Evolutionary conservation across 805 yeast genomes (phyloP), one percentile per base, ranked within the genome.

Genomic region (Ogataea minuta): DNA sequence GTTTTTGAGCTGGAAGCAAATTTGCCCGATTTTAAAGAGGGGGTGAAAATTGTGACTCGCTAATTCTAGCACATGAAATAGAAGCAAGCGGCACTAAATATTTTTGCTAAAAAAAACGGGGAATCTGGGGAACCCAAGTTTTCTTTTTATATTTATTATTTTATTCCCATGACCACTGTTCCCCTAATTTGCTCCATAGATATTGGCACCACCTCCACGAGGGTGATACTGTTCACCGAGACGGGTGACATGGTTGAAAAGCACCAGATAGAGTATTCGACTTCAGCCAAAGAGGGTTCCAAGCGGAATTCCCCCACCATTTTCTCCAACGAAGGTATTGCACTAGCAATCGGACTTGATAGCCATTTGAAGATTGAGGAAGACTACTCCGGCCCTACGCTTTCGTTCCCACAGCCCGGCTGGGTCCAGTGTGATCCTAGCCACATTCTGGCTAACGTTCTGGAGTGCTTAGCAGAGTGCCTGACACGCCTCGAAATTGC

Each of bases 361-460:
- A 69, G 72, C 46, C 34, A 39, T 16, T 63, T 83, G 37, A 84
- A 77, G 51, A 77, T 83, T 48, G 90, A 83, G 61, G 77, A 76
- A 49, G 67, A 68, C 56, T 59, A 70, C 20, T 68, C 71, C 6
- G 62, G 70, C 24, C 89, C 90, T 35, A 84, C 93, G n/a, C 66
- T 84, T 38, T 64, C 79, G 44, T 84, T 81, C 60, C 91, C 93
- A 2, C 74, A 77, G 48, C 89, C 91, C 2, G 93, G 95, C 23
- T 89, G 96, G 96, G 93, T 88, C 25, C 96, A 90, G 66, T 89
- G 93, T 64, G 84, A 84, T 69, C 96, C 96, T 9, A 75, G 76
- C 36, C 89, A 83, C 60, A 79, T 90, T 31, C 71, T 88, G 50
- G 83, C 82, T 47, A 83, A 88, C 54, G 90, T 89, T 19, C 72